These are phyloP conservation scores for Phytomonas sp. DNA, from an alignment of 208 protist species.

Conservation along the genomic window DNA sequence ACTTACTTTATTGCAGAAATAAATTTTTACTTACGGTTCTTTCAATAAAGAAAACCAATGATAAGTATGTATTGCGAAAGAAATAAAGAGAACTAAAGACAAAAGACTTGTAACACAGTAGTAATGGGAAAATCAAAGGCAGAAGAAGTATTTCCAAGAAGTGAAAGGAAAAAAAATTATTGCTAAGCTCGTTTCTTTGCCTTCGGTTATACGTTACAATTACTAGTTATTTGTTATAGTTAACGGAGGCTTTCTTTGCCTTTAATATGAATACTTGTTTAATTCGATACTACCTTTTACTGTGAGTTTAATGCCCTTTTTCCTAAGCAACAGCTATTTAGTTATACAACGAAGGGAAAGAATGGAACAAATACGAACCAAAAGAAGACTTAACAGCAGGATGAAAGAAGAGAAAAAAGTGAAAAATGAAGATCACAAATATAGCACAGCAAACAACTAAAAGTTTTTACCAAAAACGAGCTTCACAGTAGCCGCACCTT, in stretches of 20 bases:
- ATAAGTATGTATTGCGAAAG: neutral
- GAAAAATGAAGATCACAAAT: no score
- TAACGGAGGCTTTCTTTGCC: no score
- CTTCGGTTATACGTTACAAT: no score
- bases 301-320: no score
- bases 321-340: neutral
- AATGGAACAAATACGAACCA: conserved; percentile 5
- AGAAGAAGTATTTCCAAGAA: no score
- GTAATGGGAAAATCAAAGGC: no score
- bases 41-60: conserved; percentile 5
- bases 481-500: neutral
- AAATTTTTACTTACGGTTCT: neutral
- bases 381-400: neutral
- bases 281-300: neutral
- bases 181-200: no score
- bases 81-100: conserved; percentile 4
- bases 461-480: no score
- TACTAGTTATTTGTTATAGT: no score
- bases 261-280: neutral
- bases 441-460: no score
- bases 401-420: conserved; percentile 1
- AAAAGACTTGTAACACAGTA: neutral
- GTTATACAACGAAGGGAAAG: conserved; percentile 2
- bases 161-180: no score
- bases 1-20: conserved; percentile 4